Evolutionary conservation across 768 basidiomycete genomes (phyloP), one percentile per base, ranked within the genome.

Genomic region (Russula brevipes): DNA sequence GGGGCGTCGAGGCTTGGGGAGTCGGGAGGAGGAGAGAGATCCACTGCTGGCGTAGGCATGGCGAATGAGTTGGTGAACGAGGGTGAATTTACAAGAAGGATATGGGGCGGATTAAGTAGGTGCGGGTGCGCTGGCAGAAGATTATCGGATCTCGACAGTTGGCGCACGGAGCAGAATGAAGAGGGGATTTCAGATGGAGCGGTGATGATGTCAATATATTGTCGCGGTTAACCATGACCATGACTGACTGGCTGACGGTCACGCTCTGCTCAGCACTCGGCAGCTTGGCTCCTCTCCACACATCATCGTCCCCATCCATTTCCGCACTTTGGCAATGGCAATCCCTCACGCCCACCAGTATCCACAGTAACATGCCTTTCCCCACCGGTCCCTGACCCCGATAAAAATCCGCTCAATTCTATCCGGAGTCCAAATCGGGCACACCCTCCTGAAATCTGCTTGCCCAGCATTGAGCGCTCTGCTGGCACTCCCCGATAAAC

Each of bases 1-100:
- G 74, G 76, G 69, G 76, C 71, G 67, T 78, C 73, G 57, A 52
- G 54, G 24, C 51, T 31, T 19, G 66, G 54, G 3, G 68, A 30
- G 35, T 60, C 36, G 24, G 64, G 60, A 47, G 61, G 12, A 5
- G 24, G 47, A 42, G 57, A 55, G 57, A n/a, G 49, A 45, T 54
- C 39, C 45, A n/a, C 31, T 39, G 44, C 42, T 39, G 45, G 38
- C 8, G 39, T 17, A 44, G 67, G 39, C 60, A 60, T 59, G 46
- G 31, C 41, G 47, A 57, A 54, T 19, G 47, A 51, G 36, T 17
- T 19, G 57, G 11, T 16, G 38, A 36, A 42, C 24, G 59, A 60
- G 14, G 45, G 41, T 30, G 56, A 31, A 49, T 7, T 45, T 36
- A 31, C 16, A 45, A 31, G 49, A 44, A 16, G n/a, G 39, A 60